Evolutionary conservation across 192 early-diverging fungal species (phyloP).

Genomic region (Coemansia sp.): DNA sequence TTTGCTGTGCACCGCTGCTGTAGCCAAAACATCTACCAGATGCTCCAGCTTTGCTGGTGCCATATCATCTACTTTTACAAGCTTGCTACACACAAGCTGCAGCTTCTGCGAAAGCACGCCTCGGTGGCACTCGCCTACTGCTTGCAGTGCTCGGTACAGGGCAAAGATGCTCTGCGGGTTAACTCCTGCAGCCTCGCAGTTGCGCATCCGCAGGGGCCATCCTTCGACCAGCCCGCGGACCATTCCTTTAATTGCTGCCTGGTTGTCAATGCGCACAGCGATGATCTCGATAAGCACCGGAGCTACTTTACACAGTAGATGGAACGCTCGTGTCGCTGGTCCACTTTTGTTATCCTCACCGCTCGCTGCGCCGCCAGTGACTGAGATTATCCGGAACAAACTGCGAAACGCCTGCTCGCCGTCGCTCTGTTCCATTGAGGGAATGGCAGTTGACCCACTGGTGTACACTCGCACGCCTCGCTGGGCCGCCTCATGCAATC

Average conservation of each 20-base stretch:
- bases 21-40: constrained; percentile 18
- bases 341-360: background rate
- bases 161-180: constrained; percentile 6
- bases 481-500: constrained; percentile 35
- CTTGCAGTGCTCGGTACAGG: constrained; percentile 29
- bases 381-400: constrained; percentile 11
- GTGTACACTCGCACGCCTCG: constrained; percentile 31
- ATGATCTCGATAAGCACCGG: constrained; percentile 37
- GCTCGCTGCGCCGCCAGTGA: background rate
- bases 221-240: constrained; percentile 12
- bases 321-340: constrained; percentile 5
- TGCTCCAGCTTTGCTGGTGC: constrained; percentile 11
- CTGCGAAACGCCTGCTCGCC: constrained; percentile 6
- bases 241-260: constrained; percentile 10
- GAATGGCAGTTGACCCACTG: constrained; percentile 24
- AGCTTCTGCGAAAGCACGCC: constrained; percentile 18
- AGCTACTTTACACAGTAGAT: constrained; percentile 18
- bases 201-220: constrained; percentile 19
- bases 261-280: constrained; percentile 21
- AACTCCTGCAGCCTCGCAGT: background rate
- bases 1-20: constrained; percentile 9
- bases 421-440: constrained; percentile 3
- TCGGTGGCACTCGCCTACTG: constrained; percentile 25
- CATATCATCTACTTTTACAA: background rate
- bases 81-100: background rate